Evolutionary conservation across 2,329 filamentous ascomycete genomes (phyloP).

Genomic region (Aspergillus novofumigatus): DNA sequence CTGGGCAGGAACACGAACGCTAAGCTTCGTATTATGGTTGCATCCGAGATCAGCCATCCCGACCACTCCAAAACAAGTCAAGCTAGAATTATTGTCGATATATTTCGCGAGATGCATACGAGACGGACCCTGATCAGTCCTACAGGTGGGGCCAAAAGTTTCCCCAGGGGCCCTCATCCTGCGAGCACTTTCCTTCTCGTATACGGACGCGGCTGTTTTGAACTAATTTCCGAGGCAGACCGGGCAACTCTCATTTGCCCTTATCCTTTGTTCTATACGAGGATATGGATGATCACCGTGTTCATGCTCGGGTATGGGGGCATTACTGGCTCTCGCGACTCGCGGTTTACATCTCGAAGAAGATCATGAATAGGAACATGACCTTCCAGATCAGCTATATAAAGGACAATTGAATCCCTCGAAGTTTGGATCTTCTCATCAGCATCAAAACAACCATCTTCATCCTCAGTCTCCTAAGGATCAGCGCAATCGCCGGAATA

Average conservation of each 20-base stretch:
- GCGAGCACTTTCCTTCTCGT: not conserved
- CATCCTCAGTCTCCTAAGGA: not conserved
- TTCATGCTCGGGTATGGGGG: not conserved
- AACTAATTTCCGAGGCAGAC: not conserved
- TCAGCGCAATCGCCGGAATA: too few species aligned
- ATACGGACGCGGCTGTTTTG: not conserved
- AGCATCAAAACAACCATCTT: not conserved
- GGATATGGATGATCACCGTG: not conserved
- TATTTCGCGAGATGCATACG: not conserved
- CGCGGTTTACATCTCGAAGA: not conserved
- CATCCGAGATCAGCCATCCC: not conserved
- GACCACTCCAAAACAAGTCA: not conserved
- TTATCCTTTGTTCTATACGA: not conserved
- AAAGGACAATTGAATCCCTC: not conserved
- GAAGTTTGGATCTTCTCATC: not conserved
- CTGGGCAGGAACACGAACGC: not conserved
- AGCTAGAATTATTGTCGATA: not conserved
- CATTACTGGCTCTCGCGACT: not conserved
- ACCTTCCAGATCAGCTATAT: not conserved
- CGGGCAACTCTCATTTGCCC: not conserved
- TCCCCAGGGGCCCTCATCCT: not conserved
- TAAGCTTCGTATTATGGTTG: not conserved
- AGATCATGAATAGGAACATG: not conserved
- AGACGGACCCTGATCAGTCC: not conserved
- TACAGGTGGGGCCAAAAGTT: not conserved